Evolutionary conservation across 78 protist genomes (phyloP).

Genomic region (Dictyostelium intermedium): DNA sequence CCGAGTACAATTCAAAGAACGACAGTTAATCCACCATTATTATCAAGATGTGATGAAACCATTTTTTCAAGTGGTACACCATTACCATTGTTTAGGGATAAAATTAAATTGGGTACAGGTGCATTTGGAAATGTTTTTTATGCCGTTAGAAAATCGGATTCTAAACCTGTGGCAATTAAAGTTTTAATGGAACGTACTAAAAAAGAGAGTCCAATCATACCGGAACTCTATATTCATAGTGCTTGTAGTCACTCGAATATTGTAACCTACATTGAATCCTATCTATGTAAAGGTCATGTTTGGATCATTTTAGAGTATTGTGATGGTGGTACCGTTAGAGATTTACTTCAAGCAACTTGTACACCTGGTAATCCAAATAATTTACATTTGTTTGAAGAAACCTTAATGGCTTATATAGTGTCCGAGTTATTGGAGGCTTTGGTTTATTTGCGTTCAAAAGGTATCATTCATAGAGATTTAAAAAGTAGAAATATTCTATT

Average conservation of each 20-base stretch:
- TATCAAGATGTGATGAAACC: slow-evolving; percentile 58
- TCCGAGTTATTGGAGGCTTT: slow-evolving; percentile 40
- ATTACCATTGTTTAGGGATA: slow-evolving; percentile 35
- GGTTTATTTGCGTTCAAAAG: slow-evolving; percentile 49
- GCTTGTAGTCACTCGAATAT: slow-evolving; percentile 43
- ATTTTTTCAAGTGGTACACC: slow-evolving; percentile 55
- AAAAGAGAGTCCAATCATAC: slow-evolving; percentile 52
- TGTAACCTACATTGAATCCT: slow-evolving; percentile 30
- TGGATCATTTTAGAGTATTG: slow-evolving; percentile 77
- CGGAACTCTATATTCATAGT: slow-evolving; percentile 59
- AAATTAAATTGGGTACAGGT: slow-evolving; percentile 68
- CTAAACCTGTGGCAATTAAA: slow-evolving; percentile 56
- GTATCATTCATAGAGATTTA: slow-evolving; percentile 77
- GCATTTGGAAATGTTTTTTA: slow-evolving; percentile 76
- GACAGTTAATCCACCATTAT: slow-evolving; percentile 14
- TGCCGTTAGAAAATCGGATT: slow-evolving; percentile 35
- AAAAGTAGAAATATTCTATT: slow-evolving; percentile 92
- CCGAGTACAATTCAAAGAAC: background rate
- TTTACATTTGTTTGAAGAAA: slow-evolving; percentile 22
- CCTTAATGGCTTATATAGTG: slow-evolving; percentile 30
- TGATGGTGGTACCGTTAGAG: slow-evolving; percentile 73
- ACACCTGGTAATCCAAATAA: slow-evolving; percentile 2
- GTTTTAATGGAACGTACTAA: slow-evolving; percentile 69
- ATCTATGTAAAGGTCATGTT: slow-evolving; percentile 57
- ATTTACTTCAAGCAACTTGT: slow-evolving; percentile 11